Base-by-base conservation (phyloP, 345 rosid genomes). In the Eucalyptus dawsonii region DNA sequence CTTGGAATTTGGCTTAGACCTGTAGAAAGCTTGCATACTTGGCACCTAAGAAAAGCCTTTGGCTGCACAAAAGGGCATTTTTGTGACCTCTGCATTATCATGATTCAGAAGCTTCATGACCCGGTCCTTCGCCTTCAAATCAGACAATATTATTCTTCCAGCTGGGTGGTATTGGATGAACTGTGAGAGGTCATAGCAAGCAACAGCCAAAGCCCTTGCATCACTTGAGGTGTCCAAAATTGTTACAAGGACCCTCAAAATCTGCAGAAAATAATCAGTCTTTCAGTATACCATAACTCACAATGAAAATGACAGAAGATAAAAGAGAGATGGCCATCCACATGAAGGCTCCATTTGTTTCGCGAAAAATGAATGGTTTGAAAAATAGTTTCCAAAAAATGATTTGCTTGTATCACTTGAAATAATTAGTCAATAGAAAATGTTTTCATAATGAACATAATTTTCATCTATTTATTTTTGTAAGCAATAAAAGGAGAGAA, bases 21-120 rank as follows among this genome's bases (percentile, higher is more conserved):
- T 97, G 99, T 95, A 97, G 94, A 92, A 97, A 97, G 95, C 99
- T 97, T 9, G 99, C 99, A 85, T 97, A 97, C 94, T 93, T 93
- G 87, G 95, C 95, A 5, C 95, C 94, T 22, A 93, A 87, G 92
- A 93, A 93, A 62, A 93, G 95, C 94, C 94, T 92, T 56, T 93
- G 95, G 58, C 91, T 91, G 49, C 95, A 93, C 50, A 93, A 93
- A 7, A 93, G 86, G 87, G 95, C 95, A 87, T 93, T 93, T 88
- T 93, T 14, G 94, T 93, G 40, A 93, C 95, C 89, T 93, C 95
- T 7, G 92, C 90, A 83, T 90, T 93, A 53, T 93, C 94, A 29
- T 93, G 93, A 89, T 92, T 93, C 94, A 93, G 89, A 86, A 93
- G 92, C 86, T 93, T 93, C 95, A 93, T 93, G 88, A 91, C 92